Conservation (phyloP, 805 yeast genomes). For the Lipomyces yamadae region DNA sequence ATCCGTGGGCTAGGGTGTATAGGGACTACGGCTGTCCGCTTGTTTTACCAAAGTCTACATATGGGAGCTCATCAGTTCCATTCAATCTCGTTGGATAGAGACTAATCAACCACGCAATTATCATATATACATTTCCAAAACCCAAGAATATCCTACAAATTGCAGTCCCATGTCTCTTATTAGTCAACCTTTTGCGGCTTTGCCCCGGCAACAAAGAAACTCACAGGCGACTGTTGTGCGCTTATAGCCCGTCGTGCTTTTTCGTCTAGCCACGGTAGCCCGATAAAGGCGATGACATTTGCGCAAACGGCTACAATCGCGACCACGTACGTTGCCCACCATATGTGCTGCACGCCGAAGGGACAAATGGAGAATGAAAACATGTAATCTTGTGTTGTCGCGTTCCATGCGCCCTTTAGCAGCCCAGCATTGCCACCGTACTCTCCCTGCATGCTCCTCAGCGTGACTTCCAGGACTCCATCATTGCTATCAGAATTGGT, state of each 20-base stretch:
- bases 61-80: no score
- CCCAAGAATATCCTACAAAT: not conserved
- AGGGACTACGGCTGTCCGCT: no score
- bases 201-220: not conserved
- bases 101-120: no score
- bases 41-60: no score
- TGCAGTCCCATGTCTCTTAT: not conserved
- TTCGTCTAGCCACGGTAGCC: not conserved
- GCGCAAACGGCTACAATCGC: not conserved
- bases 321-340: slow-evolving; percentile 69
- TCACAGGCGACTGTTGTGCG: no score
- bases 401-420: slow-evolving; percentile 70
- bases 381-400: slow-evolving; percentile 41
- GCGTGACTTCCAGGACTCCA: slow-evolving; percentile 57
- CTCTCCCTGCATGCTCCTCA: slow-evolving; percentile 95
- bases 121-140: not conserved
- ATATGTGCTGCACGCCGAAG: slow-evolving; percentile 83
- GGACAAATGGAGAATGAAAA: slow-evolving; percentile 77
- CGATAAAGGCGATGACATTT: not conserved
- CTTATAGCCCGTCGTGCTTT: not conserved
- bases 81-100: no score
- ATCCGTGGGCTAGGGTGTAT: no score
- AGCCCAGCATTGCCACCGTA: slow-evolving; percentile 88
- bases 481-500: not conserved
- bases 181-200: not conserved